Evolutionary conservation across 805 yeast genomes (phyloP).

Genomic region (Saccharomyces eubayanus): DNA sequence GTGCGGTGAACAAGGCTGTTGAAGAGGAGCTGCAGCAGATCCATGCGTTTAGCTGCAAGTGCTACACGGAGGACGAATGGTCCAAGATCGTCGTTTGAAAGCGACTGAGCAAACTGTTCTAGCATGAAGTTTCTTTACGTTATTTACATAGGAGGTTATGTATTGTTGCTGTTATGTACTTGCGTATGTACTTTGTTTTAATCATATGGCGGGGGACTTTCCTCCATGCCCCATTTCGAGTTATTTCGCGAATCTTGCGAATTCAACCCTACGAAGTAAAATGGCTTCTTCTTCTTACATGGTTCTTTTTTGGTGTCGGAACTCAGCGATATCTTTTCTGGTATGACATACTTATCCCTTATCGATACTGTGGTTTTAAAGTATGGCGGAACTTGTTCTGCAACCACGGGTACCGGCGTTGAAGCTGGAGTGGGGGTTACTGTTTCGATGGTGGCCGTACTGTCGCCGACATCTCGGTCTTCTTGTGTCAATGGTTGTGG

Average conservation of each 20-base stretch:
- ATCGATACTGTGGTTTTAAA: not conserved
- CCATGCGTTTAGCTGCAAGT: slow-evolving; percentile 94
- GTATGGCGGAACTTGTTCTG: not conserved
- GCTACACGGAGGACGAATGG: slow-evolving; percentile 88
- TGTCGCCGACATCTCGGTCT: not conserved
- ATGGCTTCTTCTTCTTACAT: not conserved
- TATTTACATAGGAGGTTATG: not conserved
- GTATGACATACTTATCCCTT: not conserved
- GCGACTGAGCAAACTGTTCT: not conserved
- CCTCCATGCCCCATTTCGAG: slow-evolving; percentile 24
- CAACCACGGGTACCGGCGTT: not conserved
- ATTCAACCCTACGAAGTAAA: not conserved
- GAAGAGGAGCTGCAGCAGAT: slow-evolving; percentile 79
- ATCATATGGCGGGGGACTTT: slow-evolving; percentile 24
- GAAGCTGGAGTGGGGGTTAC: not conserved
- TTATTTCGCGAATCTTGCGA: not conserved
- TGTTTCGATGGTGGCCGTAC: not conserved
- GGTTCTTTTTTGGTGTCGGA: not conserved
- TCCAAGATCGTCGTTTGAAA: slow-evolving; percentile 27
- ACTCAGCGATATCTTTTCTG: not conserved
- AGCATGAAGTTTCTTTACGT: not conserved
- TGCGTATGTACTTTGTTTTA: not conserved
- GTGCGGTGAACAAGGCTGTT: slow-evolving; percentile 71
- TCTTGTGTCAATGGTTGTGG: not conserved
- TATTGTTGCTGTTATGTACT: not conserved